phyloP scores from a whole-genome alignment of 306 rosid genomes.

The Nissolia schottii region DNA sequence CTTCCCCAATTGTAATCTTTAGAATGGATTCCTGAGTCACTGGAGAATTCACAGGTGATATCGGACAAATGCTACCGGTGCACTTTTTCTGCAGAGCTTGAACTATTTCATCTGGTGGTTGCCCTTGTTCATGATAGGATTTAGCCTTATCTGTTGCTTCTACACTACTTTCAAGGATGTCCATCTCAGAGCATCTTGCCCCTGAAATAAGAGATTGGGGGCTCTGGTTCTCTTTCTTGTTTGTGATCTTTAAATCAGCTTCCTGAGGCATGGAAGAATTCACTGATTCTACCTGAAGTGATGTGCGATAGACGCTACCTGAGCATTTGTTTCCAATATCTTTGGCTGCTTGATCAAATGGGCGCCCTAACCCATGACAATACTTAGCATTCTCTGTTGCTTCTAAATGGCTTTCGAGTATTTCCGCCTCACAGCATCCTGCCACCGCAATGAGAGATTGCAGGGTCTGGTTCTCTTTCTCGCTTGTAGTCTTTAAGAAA shows the following conservation, averaged over 20 bases:
- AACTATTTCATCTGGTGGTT: slow-evolving; percentile 4
- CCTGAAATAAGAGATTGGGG: slow-evolving; percentile 23
- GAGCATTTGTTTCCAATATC: slow-evolving; percentile 21
- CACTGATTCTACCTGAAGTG: not conserved
- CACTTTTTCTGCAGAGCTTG: slow-evolving; percentile 26
- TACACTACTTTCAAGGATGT: slow-evolving; percentile 17
- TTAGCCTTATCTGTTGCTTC: slow-evolving; percentile 20
- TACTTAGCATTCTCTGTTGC: slow-evolving; percentile 23
- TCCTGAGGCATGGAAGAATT: slow-evolving; percentile 29
- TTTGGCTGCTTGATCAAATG: slow-evolving; percentile 13
- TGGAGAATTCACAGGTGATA: slow-evolving; percentile 23
- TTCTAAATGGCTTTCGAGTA: slow-evolving; percentile 14
- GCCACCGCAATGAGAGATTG: slow-evolving; percentile 22
- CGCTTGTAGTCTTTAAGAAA: too few relatives aligned
- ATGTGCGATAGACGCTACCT: not conserved
- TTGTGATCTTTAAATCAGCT: slow-evolving; percentile 16
- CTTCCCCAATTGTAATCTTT: slow-evolving; percentile 21
- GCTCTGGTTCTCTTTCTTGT: slow-evolving; percentile 30
- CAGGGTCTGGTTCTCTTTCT: slow-evolving; percentile 31
- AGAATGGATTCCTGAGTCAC: slow-evolving; percentile 20
- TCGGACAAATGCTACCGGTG: slow-evolving; percentile 11
- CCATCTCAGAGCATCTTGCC: slow-evolving; percentile 30
- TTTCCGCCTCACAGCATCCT: slow-evolving; percentile 30
- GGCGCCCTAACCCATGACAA: slow-evolving; percentile 4
- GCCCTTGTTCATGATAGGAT: slow-evolving; percentile 10